Evolutionary conservation across 2,329 filamentous ascomycete species (phyloP).

Genomic region (Diaporthe citriasiana): DNA sequence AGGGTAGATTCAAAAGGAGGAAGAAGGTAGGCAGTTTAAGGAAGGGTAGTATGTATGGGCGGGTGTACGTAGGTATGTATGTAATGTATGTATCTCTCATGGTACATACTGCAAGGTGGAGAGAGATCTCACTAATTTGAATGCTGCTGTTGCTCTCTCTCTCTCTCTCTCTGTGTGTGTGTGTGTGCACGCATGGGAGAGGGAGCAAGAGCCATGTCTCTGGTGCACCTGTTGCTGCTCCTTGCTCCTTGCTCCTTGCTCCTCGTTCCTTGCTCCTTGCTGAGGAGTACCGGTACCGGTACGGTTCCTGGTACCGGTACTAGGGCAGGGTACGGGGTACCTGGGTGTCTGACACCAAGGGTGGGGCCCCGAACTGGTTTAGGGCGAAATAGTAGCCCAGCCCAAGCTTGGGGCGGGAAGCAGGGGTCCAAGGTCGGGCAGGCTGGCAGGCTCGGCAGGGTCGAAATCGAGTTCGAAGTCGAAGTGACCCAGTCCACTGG

Average conservation of each 20-base stretch:
- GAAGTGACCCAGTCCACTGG: not conserved
- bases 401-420: constrained; percentile 32
- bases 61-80: constrained; percentile 22
- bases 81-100: constrained; percentile 5
- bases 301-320: constrained; percentile 12
- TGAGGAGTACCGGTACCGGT: constrained; percentile 3
- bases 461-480: not conserved
- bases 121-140: constrained; percentile 23
- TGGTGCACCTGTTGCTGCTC: not conserved
- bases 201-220: not conserved
- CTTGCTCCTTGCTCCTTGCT: constrained; percentile 10
- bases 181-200: not conserved
- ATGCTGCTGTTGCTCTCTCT: not conserved
- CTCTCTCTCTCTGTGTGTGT: not conserved
- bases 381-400: constrained; percentile 10
- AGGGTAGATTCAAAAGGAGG: not conserved
- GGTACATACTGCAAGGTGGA: constrained; percentile 11
- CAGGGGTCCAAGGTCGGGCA: constrained; percentile 21
- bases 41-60: not conserved
- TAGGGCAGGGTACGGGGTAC: not conserved
- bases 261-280: constrained; percentile 9
- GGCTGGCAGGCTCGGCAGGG: constrained; percentile 11
- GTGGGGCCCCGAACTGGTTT: constrained; percentile 21
- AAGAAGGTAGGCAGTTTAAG: not conserved
- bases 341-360: not conserved